Evolutionary conservation across 495 filamentous ascomycete species (phyloP).

Genomic region (Melanomma pulvis-pyrius): DNA sequence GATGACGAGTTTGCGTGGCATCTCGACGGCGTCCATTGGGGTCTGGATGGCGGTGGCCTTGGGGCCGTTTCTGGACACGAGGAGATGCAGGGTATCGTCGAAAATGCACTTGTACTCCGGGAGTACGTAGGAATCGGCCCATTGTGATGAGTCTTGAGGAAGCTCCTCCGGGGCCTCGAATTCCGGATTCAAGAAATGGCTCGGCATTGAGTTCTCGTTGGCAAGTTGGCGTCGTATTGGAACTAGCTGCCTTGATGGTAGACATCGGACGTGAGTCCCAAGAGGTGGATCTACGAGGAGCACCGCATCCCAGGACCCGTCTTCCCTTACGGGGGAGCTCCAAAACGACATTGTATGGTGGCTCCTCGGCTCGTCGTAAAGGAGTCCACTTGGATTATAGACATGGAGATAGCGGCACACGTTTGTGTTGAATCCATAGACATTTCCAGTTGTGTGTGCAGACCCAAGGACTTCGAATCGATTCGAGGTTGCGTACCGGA

Average conservation of each 20-base stretch:
- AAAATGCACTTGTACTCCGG: background rate
- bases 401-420: constrained; percentile 7
- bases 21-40: constrained; percentile 1
- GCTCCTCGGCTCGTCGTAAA: constrained; percentile 12
- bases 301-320: constrained; percentile 6
- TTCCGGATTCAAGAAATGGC: too few species aligned
- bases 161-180: background rate
- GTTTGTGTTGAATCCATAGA: constrained; percentile 2
- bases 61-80: too few species aligned
- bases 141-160: background rate
- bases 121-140: background rate
- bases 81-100: background rate
- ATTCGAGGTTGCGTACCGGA: background rate
- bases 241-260: background rate
- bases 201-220: background rate
- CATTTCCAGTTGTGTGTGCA: background rate
- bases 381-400: background rate
- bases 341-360: background rate
- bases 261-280: background rate
- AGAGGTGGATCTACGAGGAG: constrained; percentile 4
- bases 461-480: background rate
- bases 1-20: background rate
- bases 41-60: background rate
- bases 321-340: background rate
- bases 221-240: background rate